phyloP scores from a whole-genome alignment of 306 rosid species.

The Lathyrus aphaca region DNA sequence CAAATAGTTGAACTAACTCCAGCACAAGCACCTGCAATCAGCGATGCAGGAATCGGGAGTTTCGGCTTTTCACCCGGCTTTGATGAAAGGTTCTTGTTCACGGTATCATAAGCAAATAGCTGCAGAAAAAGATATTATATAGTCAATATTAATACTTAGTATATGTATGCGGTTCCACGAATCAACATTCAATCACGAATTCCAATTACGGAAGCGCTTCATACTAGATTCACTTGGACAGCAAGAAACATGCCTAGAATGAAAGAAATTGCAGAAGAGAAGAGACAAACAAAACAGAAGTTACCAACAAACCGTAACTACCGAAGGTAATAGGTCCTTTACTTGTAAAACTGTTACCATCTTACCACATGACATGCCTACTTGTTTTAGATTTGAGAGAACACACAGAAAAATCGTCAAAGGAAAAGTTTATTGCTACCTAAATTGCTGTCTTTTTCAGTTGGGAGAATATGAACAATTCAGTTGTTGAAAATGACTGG shows the following conservation, averaged over 20 bases:
- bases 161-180: background rate
- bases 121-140: slow-evolving; percentile 50
- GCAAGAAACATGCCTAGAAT: background rate
- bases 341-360: slow-evolving; percentile 1
- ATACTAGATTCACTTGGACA: slow-evolving; percentile 4
- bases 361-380: background rate
- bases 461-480: slow-evolving; percentile 3
- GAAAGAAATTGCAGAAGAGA: background rate
- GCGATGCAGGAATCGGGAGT: slow-evolving; percentile 74
- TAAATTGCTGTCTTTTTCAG: slow-evolving; percentile 14
- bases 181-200: slow-evolving; percentile 23
- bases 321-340: background rate
- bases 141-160: slow-evolving; percentile 23
- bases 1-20: slow-evolving; percentile 89
- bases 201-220: slow-evolving; percentile 9
- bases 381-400: background rate
- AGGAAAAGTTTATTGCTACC: background rate
- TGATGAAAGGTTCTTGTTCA: slow-evolving; percentile 75
- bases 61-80: slow-evolving; percentile 80
- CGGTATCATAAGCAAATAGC: slow-evolving; percentile 92
- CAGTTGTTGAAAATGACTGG: slow-evolving; percentile 9
- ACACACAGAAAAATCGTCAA: background rate
- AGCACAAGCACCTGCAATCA: slow-evolving; percentile 96
- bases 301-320: slow-evolving; percentile 8
- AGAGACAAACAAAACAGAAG: background rate